Base-by-base conservation (phyloP, 2,329 filamentous ascomycete species). In the Knufia petricola region DNA sequence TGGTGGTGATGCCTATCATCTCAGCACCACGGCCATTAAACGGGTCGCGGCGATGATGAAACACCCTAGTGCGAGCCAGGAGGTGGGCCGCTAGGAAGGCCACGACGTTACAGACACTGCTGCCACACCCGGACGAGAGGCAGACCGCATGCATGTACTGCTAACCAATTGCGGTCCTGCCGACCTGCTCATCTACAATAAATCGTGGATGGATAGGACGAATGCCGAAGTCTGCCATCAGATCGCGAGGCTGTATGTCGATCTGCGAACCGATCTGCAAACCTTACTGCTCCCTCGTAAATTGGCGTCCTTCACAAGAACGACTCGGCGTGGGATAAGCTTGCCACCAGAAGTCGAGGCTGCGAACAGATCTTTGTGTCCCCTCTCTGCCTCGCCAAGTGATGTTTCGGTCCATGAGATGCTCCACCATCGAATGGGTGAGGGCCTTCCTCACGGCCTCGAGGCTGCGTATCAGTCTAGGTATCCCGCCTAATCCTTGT, bases 161-260 rank as follows among this genome's bases (percentile, higher is more conserved):
- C 34, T 37, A 37, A 37, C 34, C 34, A 37, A 37, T 37, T 20
- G 34, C 34, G 34, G 34, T 37, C 34, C 34, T 37, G 34, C 15
- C 34, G 34, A 28, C 26, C 26, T 28, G 26, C 26, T 28, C 26
- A 28, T 28, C 26, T 12, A 28, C 26, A 28, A 28, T 37, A 37
- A 6, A 37, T 37, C 34, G 34, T 7, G 15, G 34, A 37, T 37
- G 34, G 34, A n/a, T 37, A n/a, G 34, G 34, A 37, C 34, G 7
- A 37, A 37, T 37, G 34, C 34, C 34, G 34, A 37, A 37, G 34
- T 37, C 34, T 37, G 34, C 34, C 34, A 37, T n/a, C 34, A 37
- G 34, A 37, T 20, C 13, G 34, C 34, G 34, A 37, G 34, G 34
- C 15, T 37, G 34, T 37, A 37, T 37, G 34, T 37, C 34, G 34